Percentiles rank a stretch among this genome's conserved stretches.
phyloP scores from a whole-genome alignment of 106 monocot species.

The Platanthera guangdongensis region DNA sequence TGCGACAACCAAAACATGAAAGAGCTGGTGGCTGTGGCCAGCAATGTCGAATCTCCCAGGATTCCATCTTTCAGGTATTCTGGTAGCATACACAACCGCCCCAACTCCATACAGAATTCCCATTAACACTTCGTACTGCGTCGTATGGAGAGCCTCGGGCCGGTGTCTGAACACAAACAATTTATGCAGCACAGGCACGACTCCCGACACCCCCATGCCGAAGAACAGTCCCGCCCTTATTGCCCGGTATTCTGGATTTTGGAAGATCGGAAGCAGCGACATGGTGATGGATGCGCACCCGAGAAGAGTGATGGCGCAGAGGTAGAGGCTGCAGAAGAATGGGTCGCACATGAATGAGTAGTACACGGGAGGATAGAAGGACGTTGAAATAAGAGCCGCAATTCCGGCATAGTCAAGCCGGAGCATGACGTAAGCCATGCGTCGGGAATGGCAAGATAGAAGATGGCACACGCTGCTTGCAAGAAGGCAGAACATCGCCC shows the following conservation, averaged over 20 bases:
- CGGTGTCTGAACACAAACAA: conserved; percentile 47
- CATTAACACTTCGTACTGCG: conserved; percentile 83
- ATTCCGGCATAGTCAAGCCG: conserved; percentile 93
- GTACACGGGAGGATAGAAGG: conserved; percentile 97
- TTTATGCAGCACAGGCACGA: conserved; percentile 84
- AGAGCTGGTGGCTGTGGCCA: conserved; percentile 93
- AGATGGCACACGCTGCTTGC: conserved; percentile 94
- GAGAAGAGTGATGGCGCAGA: conserved; percentile 61
- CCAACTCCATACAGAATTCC: conserved; percentile 79
- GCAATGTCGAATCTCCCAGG: conserved; percentile 95
- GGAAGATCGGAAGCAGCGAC: conserved; percentile 74
- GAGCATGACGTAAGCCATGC: conserved; percentile 89
- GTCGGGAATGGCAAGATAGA: conserved; percentile 75
- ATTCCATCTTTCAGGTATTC: conserved; percentile 86
- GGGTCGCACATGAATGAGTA: conserved; percentile 99
- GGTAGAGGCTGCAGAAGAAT: conserved; percentile 82
- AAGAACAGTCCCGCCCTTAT: conserved; percentile 75
- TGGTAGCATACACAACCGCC: conserved; percentile 75
- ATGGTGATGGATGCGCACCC: conserved; percentile 56
- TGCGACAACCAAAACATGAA: conserved; percentile 90
- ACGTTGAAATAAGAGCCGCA: conserved; percentile 83
- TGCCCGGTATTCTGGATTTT: conserved; percentile 58
- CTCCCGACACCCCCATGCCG: conserved; percentile 89
- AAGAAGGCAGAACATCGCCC: conserved; percentile 98
- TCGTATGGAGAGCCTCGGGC: conserved; percentile 79